phyloP scores from a whole-genome alignment of 352 stramenopile genomes.

The Pythium guiyangense region DNA sequence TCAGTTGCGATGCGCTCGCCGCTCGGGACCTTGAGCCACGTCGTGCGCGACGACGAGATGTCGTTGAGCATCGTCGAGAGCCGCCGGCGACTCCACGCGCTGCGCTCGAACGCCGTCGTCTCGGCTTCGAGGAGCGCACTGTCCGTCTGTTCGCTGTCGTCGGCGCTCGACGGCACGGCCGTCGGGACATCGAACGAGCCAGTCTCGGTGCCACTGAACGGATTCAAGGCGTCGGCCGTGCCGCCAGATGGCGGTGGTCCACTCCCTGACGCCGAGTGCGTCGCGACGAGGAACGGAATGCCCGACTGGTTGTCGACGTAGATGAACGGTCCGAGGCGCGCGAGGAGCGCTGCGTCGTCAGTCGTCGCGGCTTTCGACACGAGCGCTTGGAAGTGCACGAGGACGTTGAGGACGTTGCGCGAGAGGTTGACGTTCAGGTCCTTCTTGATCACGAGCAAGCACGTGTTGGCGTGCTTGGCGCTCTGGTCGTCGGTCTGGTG shows the following conservation, averaged over 20 bases:
- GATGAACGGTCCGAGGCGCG: constrained; percentile 71
- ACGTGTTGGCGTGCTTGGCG: constrained; percentile 52
- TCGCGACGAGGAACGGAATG: constrained; percentile 79
- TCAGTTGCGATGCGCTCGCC: constrained; percentile 64
- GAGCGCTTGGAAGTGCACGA: constrained; percentile 71
- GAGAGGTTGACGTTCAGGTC: constrained; percentile 82
- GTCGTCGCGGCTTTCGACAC: constrained; percentile 52
- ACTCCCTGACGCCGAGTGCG: constrained; percentile 23
- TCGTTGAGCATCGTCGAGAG: constrained; percentile 75
- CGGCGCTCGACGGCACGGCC: constrained; percentile 33
- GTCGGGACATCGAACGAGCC: constrained; percentile 51
- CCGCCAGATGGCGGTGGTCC: constrained; percentile 11
- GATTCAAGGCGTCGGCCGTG: not conserved
- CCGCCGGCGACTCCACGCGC: constrained; percentile 54
- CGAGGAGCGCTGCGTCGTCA: constrained; percentile 27
- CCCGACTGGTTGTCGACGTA: constrained; percentile 87
- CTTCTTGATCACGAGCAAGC: constrained; percentile 74
- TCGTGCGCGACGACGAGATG: constrained; percentile 63
- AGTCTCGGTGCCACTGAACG: constrained; percentile 11
- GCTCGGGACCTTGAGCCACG: constrained; percentile 62
- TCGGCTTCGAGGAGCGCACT: constrained; percentile 37
- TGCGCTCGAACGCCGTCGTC: constrained; percentile 39
- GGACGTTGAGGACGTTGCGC: constrained; percentile 77
- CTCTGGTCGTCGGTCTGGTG: constrained; percentile 50
- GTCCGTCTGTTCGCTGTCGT: constrained; percentile 18